Percentiles rank a stretch among this genome's conserved stretches.
These are phyloP conservation scores for Suillus lakei DNA, from an alignment of 768 basidiomycete genomes.

Conservation along the genomic window DNA sequence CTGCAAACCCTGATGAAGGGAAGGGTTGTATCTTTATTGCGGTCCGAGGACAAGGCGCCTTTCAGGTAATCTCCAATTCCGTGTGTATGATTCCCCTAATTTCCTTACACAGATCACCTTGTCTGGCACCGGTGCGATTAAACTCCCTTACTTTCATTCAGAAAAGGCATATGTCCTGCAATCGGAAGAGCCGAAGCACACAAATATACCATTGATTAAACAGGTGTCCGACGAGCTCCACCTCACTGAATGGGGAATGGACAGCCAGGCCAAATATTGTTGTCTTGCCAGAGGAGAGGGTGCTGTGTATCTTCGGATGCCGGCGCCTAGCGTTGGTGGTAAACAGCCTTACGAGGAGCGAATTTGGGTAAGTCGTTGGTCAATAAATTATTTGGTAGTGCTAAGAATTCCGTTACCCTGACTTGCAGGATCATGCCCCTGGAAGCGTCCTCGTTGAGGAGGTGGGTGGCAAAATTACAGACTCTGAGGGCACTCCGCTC, in stretches of 20 bases:
- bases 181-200: conserved; percentile 90
- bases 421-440: conserved; percentile 82
- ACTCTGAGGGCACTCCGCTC: conserved; percentile 77
- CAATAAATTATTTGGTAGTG: background rate
- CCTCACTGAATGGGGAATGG: conserved; percentile 78
- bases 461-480: conserved; percentile 87
- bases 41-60: conserved; percentile 83
- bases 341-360: conserved; percentile 81
- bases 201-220: conserved; percentile 85
- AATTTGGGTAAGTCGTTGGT: conserved; percentile 77
- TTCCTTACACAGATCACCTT: conserved; percentile 52
- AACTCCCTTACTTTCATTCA: conserved; percentile 44
- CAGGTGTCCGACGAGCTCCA: conserved; percentile 69
- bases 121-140: conserved; percentile 37
- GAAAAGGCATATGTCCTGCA: conserved; percentile 76
- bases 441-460: conserved; percentile 86
- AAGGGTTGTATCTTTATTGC: conserved; percentile 88
- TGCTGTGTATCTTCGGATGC: conserved; percentile 80
- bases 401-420: background rate
- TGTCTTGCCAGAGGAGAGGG: conserved; percentile 88
- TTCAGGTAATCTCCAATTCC: conserved; percentile 51
- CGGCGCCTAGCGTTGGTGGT: conserved; percentile 51
- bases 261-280: conserved; percentile 95
- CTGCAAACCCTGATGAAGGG: conserved; percentile 54
- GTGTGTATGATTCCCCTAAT: background rate